Conservation (phyloP, 164 flowering plant genomes). For the Aristolochia fimbriata region DNA sequence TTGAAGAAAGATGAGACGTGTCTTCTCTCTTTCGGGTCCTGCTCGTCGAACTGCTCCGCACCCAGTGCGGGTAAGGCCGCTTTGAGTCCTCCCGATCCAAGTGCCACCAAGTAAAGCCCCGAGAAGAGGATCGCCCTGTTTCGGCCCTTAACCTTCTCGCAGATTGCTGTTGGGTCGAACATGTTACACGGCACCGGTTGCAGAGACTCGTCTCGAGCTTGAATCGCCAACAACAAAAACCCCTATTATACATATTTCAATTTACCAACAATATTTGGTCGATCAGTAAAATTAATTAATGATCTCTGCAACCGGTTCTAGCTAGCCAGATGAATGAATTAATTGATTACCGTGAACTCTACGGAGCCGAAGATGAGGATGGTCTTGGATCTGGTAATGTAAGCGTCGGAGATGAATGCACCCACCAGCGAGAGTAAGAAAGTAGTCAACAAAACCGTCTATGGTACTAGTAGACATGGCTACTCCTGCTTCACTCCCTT, state of each 20-base stretch:
- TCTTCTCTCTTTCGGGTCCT: conserved; percentile 14
- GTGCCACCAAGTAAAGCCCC: conserved; percentile 27
- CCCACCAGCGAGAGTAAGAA: conserved; percentile 17
- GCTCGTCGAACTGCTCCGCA: conserved; percentile 29
- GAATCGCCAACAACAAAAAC: conserved; percentile 17
- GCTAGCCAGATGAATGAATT: too few relatives aligned
- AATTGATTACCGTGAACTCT: conserved; percentile 9
- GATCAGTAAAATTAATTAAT: too few relatives aligned
- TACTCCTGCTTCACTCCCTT: too few relatives aligned
- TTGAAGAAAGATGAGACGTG: conserved; percentile 28
- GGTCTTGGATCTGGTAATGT: conserved; percentile 9
- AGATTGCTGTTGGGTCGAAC: conserved; percentile 1
- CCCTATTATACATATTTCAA: too few relatives aligned
- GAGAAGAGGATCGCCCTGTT: conserved; percentile 18
- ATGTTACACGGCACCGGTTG: conserved; percentile 18
- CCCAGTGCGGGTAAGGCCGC: conserved; percentile 25
- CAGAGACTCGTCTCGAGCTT: conserved; percentile 18
- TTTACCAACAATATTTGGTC: too few relatives aligned
- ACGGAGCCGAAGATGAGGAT: conserved; percentile 12
- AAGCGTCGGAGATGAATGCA: conserved; percentile 19
- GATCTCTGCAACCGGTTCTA: too few relatives aligned
- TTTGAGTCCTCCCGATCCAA: conserved; percentile 32
- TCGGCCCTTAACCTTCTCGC: conserved; percentile 19
- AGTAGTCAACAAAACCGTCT: conserved; percentile 5
- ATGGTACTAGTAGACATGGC: too few relatives aligned